Conservation (phyloP, 2,329 filamentous ascomycete genomes). For the Thermothelomyces thermophilus region DNA sequence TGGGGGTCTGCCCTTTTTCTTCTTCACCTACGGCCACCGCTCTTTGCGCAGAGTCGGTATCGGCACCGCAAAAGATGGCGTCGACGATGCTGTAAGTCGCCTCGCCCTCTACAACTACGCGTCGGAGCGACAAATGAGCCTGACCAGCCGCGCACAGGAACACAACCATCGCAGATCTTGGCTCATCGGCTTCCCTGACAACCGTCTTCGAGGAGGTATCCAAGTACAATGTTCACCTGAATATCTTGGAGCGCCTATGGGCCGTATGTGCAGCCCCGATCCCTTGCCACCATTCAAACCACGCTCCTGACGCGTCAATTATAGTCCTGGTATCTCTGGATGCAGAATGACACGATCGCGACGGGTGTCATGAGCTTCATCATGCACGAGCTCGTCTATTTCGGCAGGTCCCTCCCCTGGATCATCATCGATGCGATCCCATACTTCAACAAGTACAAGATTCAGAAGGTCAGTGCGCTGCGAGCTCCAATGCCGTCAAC, state of each 20-base stretch:
- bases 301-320: constrained; percentile 4
- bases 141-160: constrained; percentile 31
- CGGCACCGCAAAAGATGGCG: constrained; percentile 29
- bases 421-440: constrained; percentile 86
- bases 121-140: background rate
- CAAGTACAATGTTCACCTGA: constrained; percentile 78
- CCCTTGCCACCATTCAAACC: constrained; percentile 18
- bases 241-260: constrained; percentile 83
- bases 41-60: background rate
- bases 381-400: constrained; percentile 93
- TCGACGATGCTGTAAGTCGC: constrained; percentile 23
- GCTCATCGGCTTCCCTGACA: constrained; percentile 46
- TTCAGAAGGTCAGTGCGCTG: constrained; percentile 63
- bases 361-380: constrained; percentile 96
- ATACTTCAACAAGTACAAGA: constrained; percentile 88
- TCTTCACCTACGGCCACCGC: background rate
- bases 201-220: constrained; percentile 56
- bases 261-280: constrained; percentile 45
- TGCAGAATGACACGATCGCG: constrained; percentile 94
- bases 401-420: constrained; percentile 84
- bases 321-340: constrained; percentile 87
- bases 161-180: constrained; percentile 40
- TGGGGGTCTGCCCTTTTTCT: constrained; percentile 7
- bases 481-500: too few relatives aligned
- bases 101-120: background rate